Conservation (phyloP, 768 basidiomycete species). For the Auricularia auricula-judae region DNA sequence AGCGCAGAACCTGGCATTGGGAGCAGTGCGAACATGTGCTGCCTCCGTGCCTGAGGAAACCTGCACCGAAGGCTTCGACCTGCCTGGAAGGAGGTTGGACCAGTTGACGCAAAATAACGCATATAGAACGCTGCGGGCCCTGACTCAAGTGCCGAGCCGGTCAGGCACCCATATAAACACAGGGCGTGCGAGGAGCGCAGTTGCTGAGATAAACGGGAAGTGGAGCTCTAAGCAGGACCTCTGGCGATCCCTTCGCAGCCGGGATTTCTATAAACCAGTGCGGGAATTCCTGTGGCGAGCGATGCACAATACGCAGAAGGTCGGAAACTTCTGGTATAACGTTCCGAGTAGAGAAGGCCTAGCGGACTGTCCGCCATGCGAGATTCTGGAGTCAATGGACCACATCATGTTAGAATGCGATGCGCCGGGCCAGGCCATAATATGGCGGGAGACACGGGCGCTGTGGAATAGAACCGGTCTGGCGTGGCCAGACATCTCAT, state of each 20-base stretch:
- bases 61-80: too few species aligned
- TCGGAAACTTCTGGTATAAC: neutral
- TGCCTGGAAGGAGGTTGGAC: too few species aligned
- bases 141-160: neutral
- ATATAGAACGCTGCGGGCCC: neutral
- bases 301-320: neutral
- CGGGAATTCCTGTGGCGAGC: slow-evolving; percentile 15
- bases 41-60: too few species aligned
- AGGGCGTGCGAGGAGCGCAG: neutral
- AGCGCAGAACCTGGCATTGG: too few species aligned
- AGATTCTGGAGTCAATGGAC: neutral
- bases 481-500: neutral
- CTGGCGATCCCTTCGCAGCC: neutral
- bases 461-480: neutral
- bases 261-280: neutral
- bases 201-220: neutral
- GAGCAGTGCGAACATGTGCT: too few species aligned
- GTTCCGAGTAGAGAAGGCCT: neutral
- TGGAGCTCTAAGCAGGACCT: neutral
- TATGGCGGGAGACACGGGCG: neutral
- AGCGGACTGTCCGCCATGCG: neutral
- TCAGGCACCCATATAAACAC: neutral
- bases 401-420: slow-evolving; percentile 21
- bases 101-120: neutral
- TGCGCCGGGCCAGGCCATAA: slow-evolving; percentile 12